Evolutionary conservation across 2,329 filamentous ascomycete genomes (phyloP).

Genomic region (Fusarium sp.): DNA sequence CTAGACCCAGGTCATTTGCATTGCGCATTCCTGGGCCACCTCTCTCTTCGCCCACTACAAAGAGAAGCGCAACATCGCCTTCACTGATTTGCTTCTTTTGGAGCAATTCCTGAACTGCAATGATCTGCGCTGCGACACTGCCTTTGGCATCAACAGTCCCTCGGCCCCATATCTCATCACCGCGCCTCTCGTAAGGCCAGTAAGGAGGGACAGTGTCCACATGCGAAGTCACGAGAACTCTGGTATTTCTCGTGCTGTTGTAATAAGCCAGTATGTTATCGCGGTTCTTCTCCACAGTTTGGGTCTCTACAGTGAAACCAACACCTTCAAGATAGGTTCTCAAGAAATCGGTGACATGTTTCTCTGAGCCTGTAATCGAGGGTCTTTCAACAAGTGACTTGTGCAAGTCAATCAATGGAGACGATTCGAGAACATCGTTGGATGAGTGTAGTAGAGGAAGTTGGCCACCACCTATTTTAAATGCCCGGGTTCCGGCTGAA

Average conservation of each 20-base stretch:
- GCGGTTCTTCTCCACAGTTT: not conserved
- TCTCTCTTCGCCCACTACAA: not conserved
- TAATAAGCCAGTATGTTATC: constrained; percentile 16
- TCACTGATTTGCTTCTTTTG: rapidly evolving
- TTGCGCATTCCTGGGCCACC: not conserved
- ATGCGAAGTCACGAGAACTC: constrained; percentile 13
- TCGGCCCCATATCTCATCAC: constrained; percentile 21
- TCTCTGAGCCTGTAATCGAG: constrained; percentile 11
- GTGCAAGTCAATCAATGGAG: not conserved
- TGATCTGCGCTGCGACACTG: constrained; percentile 1
- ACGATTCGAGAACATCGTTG: rapidly evolving
- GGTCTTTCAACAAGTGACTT: constrained; percentile 4
- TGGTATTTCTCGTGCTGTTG: not conserved
- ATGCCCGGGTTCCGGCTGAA: not conserved
- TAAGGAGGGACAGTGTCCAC: constrained; percentile 15
- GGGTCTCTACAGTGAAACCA: not conserved
- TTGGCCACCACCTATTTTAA: not conserved
- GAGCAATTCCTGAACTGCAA: not conserved
- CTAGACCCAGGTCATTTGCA: constrained; percentile 2
- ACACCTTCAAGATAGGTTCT: not conserved
- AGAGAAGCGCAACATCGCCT: constrained; percentile 4
- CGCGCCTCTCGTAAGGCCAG: constrained; percentile 15
- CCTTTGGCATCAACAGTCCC: constrained; percentile 16
- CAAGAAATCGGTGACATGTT: constrained; percentile 1
- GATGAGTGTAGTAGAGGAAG: not conserved